Conservation (phyloP, 495 filamentous ascomycete genomes). For the Hypoxylon lienhwacheense region DNA sequence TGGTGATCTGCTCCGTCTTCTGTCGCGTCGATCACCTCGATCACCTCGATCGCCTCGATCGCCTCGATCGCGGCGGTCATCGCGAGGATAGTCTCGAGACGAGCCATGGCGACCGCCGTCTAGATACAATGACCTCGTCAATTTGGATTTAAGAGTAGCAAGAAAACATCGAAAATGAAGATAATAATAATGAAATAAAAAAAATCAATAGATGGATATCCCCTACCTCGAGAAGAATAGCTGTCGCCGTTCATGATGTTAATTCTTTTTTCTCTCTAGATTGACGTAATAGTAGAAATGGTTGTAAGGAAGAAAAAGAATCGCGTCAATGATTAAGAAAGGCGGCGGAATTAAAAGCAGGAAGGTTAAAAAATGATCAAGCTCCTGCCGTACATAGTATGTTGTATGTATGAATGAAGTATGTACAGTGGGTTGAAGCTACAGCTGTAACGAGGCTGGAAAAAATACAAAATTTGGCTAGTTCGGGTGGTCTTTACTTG, state of each 20-base stretch:
- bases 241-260: constrained; percentile 83
- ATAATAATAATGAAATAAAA: constrained; percentile 12
- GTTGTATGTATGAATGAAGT: background rate
- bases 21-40: constrained; percentile 55
- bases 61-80: constrained; percentile 41
- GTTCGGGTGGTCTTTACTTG: constrained; percentile 17
- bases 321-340: background rate
- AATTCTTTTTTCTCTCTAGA: background rate
- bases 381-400: constrained; percentile 18
- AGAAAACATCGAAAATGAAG: constrained; percentile 25
- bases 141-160: constrained; percentile 32
- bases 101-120: constrained; percentile 66
- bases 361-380: constrained; percentile 18
- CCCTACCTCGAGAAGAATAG: constrained; percentile 77
- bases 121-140: constrained; percentile 51
- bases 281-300: background rate
- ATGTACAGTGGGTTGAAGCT: constrained; percentile 29
- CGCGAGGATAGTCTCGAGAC: constrained; percentile 67
- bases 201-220: too few species aligned
- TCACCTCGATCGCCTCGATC: too few species aligned
- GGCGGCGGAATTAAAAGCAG: constrained; percentile 9
- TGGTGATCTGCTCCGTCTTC: constrained; percentile 55
- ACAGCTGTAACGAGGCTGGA: constrained; percentile 40
- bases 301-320: background rate
- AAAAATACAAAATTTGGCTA: constrained; percentile 42